These are phyloP conservation scores for Tetracladium maxilliforme DNA, from an alignment of 2,329 filamentous ascomycete species.

Conservation along the genomic window DNA sequence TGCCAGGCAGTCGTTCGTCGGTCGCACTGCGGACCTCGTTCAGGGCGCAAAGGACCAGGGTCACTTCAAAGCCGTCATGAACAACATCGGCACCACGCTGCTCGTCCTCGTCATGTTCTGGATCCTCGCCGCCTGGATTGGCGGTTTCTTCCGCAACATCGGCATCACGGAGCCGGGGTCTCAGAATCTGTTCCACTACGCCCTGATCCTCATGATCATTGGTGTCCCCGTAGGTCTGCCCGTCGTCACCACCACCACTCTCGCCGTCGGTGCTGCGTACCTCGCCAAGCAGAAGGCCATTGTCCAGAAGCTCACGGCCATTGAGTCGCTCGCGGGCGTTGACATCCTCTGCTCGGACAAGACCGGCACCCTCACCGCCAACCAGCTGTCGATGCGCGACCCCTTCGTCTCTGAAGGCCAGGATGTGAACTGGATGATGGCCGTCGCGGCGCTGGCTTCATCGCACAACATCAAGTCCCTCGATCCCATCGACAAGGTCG, in stretches of 20 bases:
- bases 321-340: constrained; percentile 83
- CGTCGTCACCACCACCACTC: constrained; percentile 84
- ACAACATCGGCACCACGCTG: constrained; percentile 61
- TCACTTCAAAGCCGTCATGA: constrained; percentile 76
- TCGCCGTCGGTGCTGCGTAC: constrained; percentile 86
- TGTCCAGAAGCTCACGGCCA: constrained; percentile 82
- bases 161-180: constrained; percentile 44
- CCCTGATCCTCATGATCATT: constrained; percentile 58
- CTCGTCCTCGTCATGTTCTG: constrained; percentile 66
- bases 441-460: constrained; percentile 60
- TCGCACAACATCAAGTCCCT: constrained; percentile 69
- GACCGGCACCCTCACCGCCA: constrained; percentile 86
- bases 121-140: constrained; percentile 63
- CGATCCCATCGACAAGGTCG: constrained; percentile 69
- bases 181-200: constrained; percentile 52
- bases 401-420: constrained; percentile 64
- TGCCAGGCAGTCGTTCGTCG: constrained; percentile 61
- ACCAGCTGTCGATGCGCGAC: constrained; percentile 78
- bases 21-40: constrained; percentile 59
- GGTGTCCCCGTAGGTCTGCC: constrained; percentile 86
- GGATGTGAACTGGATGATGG: constrained; percentile 78
- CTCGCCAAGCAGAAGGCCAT: constrained; percentile 88
- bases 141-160: constrained; percentile 63
- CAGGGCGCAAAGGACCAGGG: constrained; percentile 63
- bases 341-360: constrained; percentile 93